Percentiles rank a stretch among this genome's conserved stretches.
Conservation (phyloP, 2,329 filamentous ascomycete species). For the Clonostachys chloroleuca region DNA sequence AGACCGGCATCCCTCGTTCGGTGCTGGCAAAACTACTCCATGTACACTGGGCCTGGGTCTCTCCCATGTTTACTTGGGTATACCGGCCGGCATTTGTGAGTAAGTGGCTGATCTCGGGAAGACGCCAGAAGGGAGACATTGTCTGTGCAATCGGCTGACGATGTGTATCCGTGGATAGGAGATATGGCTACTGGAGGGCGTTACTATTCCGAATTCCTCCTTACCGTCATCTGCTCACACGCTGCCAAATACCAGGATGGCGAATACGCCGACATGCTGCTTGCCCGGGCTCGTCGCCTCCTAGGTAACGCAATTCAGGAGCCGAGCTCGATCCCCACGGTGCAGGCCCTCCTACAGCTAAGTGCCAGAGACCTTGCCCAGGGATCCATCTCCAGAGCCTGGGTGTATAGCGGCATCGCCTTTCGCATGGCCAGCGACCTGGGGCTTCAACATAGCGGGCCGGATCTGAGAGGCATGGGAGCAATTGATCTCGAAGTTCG, state of each 20-base stretch:
- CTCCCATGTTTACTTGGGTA: constrained; percentile 20
- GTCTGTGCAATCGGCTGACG: too few relatives aligned
- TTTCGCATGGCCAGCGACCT: constrained; percentile 19
- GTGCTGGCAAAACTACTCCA: constrained; percentile 12
- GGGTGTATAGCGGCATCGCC: constrained; percentile 22
- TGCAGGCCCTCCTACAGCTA: constrained; percentile 18
- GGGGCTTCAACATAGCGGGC: neutral
- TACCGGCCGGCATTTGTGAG: constrained; percentile 19
- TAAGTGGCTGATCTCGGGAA: neutral
- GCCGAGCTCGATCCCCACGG: constrained; percentile 17
- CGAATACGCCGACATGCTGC: constrained; percentile 9
- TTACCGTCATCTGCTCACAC: constrained; percentile 16
- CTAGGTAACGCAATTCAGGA: constrained; percentile 16
- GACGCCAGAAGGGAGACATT: too few relatives aligned
- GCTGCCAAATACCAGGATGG: constrained; percentile 13
- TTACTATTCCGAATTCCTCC: constrained; percentile 18
- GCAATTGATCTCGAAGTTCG: constrained; percentile 16
- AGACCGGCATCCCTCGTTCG: constrained; percentile 10
- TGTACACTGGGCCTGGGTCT: constrained; percentile 14
- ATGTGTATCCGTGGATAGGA: neutral
- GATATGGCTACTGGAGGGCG: constrained; percentile 18
- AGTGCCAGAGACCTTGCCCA: constrained; percentile 17
- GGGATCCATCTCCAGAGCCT: constrained; percentile 19
- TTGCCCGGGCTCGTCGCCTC: constrained; percentile 12
- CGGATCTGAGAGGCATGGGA: constrained; percentile 4